Percentiles rank a stretch among this genome's conserved stretches.
phyloP scores from a whole-genome alignment of 2,329 filamentous ascomycete genomes.

The Trichoderma simmonsii region DNA sequence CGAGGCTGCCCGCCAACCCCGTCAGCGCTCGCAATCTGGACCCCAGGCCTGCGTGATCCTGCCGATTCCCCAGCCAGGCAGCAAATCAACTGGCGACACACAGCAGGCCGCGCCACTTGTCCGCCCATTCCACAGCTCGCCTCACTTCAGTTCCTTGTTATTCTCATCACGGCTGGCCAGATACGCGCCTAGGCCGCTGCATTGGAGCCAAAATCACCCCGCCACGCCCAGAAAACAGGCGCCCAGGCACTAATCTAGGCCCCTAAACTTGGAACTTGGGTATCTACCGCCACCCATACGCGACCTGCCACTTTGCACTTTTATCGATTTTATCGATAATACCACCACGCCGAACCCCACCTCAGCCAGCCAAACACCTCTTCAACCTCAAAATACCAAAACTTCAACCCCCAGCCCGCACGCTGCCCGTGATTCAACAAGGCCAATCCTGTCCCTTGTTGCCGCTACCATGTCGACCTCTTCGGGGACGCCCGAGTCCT shows the following conservation, averaged over 20 bases:
- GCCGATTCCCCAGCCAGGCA: not conserved
- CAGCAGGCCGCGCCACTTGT: not conserved
- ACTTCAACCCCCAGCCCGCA: not conserved
- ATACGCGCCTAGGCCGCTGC: slow-evolving; percentile 6
- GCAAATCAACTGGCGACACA: not conserved
- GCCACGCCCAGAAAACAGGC: not conserved
- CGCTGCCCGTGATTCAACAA: slow-evolving; percentile 1
- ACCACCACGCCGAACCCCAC: slow-evolving; percentile 6
- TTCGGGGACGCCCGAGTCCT: slow-evolving; percentile 72
- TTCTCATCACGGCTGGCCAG: not conserved
- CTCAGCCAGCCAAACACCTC: not conserved
- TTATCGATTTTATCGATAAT: slow-evolving; percentile 18
- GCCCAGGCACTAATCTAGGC: not conserved
- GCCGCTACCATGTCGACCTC: slow-evolving; percentile 54
- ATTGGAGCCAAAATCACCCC: slow-evolving; percentile 5
- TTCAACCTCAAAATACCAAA: not conserved
- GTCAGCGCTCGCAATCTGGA: not conserved
- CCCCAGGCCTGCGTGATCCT: not conserved
- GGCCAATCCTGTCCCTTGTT: slow-evolving; percentile 7
- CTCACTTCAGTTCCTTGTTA: not conserved
- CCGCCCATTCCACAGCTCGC: not conserved
- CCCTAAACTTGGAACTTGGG: not conserved
- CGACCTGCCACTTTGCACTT: slow-evolving; percentile 6
- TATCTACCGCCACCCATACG: not conserved
- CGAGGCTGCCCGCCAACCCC: slow-evolving; percentile 12